phyloP scores from a whole-genome alignment of 306 rosid genomes.

The Elaeagnus macrophylla region DNA sequence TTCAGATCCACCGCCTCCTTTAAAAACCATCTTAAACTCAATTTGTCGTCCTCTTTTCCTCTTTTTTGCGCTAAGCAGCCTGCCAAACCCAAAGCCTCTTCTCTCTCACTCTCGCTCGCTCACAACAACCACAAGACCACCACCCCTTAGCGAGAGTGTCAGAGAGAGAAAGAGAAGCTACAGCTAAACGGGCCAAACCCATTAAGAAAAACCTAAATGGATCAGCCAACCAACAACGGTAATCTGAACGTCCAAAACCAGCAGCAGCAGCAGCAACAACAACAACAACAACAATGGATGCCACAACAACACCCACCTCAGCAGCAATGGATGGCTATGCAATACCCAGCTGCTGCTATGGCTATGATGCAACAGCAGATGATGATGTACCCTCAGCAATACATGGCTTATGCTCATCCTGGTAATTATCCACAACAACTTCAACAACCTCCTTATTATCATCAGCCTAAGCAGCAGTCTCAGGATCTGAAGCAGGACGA shows the following conservation, averaged over 20 bases:
- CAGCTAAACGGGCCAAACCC: background rate
- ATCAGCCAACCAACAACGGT: conserved; percentile 42
- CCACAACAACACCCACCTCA: conserved; percentile 32
- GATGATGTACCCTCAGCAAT: conserved; percentile 95
- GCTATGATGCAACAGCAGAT: conserved; percentile 95
- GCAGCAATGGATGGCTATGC: conserved; percentile 93
- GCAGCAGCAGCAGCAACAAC: conserved; percentile 2
- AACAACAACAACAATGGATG: conserved; percentile 34
- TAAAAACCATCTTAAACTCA: conserved; percentile 32
- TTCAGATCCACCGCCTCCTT: conserved; percentile 23
- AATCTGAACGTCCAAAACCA: conserved; percentile 39
- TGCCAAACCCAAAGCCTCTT: conserved; percentile 12
- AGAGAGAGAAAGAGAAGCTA: background rate
- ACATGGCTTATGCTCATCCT: conserved; percentile 42
- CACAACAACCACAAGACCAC: background rate
- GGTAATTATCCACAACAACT: conserved; percentile 18
- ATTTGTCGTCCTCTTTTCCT: conserved; percentile 4
- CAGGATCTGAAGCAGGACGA: conserved; percentile 45
- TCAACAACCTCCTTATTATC: conserved; percentile 12
- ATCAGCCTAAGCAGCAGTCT: background rate
- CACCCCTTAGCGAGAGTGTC: conserved; percentile 7
- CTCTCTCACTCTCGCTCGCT: conserved; percentile 21
- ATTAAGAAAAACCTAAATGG: conserved; percentile 24
- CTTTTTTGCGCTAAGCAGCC: conserved; percentile 8
- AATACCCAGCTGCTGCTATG: conserved; percentile 86